Evolutionary conservation across 2,329 filamentous ascomycete genomes (phyloP), one percentile per base, ranked within the genome.

Genomic region (Aspergillus sergii): DNA sequence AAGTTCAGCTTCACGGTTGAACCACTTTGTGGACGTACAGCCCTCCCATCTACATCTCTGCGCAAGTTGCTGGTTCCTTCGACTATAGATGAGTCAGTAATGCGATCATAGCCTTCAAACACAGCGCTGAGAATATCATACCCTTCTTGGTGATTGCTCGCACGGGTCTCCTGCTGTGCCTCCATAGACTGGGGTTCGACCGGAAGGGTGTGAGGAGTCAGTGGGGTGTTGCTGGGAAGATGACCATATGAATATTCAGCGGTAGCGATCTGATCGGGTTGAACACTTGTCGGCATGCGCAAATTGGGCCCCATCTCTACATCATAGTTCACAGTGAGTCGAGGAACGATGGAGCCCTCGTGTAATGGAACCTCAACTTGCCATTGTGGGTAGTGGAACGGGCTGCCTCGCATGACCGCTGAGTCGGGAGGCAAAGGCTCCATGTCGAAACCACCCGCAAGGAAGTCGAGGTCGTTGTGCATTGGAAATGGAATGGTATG

Each of bases 21-120:
- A 63, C 1, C 16, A 21, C 2, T n/a, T 21, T 12, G 14, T 28
- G 16, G 36, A 63, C 5, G 30, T 59, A 19, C 61, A 63, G 11
- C 61, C 61, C 46, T 63, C 57, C 61, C 61, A 63, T 48, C 26
- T 59, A 32, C 61, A 63, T 23, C 19, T 34, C 5, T 28, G 45
- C 4, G 4, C 4, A 46, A 1, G 43, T 46, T 10, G 43, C 1
- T 11, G 9, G 4, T 21, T n/a, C 19, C 0, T 21, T 23, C 21
- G 2, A n/a, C 41, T 43, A 10, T 6, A 14, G 34, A 36, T 2
- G 14, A 7, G 14, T 36, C 7, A 16, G 12, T 5, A 16, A 36
- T 16, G 1, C 4, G 34, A 1, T 16, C 34, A 16, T 36, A 5
- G 12, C 34, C 0, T 16, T 36, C 34, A 3, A 14, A 2, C 12